A percentile compares a stretch with the other conserved stretches of the same genome.
Evolutionary conservation across 1,284 basidiomycete genomes (phyloP).

Genomic region (Lignosus rhinocerotis): DNA sequence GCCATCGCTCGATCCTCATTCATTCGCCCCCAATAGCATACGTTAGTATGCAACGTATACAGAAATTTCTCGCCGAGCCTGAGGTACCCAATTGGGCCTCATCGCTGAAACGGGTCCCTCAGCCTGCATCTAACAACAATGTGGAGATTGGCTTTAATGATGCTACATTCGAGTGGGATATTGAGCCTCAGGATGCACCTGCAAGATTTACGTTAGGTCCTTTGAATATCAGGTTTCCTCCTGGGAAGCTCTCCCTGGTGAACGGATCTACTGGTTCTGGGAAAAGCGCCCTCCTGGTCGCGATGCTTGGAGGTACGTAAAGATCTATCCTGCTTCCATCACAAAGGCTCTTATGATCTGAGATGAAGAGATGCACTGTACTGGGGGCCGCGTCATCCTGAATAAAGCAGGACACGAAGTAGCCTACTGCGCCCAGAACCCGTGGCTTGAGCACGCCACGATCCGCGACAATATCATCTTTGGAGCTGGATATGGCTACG

Average conservation of each 20-base stretch:
- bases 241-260: constrained; percentile 62
- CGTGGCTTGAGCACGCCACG: constrained; percentile 76
- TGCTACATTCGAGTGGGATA: constrained; percentile 61
- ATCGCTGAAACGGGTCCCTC: constrained; percentile 40
- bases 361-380: constrained; percentile 65
- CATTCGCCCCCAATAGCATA: constrained; percentile 43
- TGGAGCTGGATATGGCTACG: constrained; percentile 63
- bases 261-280: constrained; percentile 80
- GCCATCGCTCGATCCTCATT: background rate
- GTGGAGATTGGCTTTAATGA: constrained; percentile 51
- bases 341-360: background rate
- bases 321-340: no score
- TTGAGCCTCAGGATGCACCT: constrained; percentile 32
- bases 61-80: constrained; percentile 58
- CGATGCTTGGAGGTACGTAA: constrained; percentile 61
- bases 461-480: constrained; percentile 85
- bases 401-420: constrained; percentile 65
- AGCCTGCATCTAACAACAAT: constrained; percentile 13
- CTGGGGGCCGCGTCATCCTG: constrained; percentile 58
- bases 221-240: constrained; percentile 59
- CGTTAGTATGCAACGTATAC: constrained; percentile 71
- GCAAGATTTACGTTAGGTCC: constrained; percentile 55
- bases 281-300: constrained; percentile 71
- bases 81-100: constrained; percentile 72
- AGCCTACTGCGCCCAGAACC: constrained; percentile 68